Conservation (phyloP, 1,139 yeast species). For the Suhomyces yuchorum region DNA sequence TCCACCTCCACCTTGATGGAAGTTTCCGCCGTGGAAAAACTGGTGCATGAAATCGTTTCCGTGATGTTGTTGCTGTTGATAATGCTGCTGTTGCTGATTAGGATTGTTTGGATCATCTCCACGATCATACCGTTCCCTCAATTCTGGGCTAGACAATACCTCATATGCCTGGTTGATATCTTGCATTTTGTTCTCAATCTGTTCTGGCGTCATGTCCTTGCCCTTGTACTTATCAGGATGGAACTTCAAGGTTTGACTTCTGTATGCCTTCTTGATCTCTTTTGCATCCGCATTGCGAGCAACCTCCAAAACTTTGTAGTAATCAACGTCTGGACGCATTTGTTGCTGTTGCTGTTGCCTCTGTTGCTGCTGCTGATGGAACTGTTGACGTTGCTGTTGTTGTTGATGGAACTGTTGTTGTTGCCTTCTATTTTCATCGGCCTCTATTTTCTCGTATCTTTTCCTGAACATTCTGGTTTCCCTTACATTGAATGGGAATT, state of each 20-base stretch:
- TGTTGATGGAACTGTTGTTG: conserved; percentile 46
- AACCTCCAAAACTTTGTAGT: conserved; percentile 77
- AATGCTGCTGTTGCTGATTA: conserved; percentile 12
- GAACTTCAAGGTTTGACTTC: conserved; percentile 73
- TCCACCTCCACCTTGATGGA: conserved; percentile 8
- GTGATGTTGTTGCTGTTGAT: conserved; percentile 11
- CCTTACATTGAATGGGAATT: conserved; percentile 35
- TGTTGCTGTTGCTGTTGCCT: conserved; percentile 44
- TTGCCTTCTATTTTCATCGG: conserved; percentile 36
- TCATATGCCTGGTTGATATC: conserved; percentile 94
- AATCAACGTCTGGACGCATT: conserved; percentile 62
- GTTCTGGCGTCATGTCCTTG: conserved; percentile 65
- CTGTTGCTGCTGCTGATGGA: conserved; percentile 44
- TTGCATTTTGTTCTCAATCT: conserved; percentile 83
- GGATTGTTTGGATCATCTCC: conserved; percentile 61
- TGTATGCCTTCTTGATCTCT: conserved; percentile 79
- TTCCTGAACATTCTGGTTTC: conserved; percentile 44
- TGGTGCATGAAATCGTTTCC: conserved; percentile 13
- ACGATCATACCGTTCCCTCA: conserved; percentile 64
- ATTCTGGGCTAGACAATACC: conserved; percentile 67
- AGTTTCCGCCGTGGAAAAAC: conserved; percentile 14
- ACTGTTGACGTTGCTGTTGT: conserved; percentile 47
- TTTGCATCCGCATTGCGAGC: conserved; percentile 66
- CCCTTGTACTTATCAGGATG: conserved; percentile 90
- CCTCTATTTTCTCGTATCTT: conserved; percentile 31